Evolutionary conservation across 129 eudicot genomes (phyloP).

Genomic region (Lonicera japonica): DNA sequence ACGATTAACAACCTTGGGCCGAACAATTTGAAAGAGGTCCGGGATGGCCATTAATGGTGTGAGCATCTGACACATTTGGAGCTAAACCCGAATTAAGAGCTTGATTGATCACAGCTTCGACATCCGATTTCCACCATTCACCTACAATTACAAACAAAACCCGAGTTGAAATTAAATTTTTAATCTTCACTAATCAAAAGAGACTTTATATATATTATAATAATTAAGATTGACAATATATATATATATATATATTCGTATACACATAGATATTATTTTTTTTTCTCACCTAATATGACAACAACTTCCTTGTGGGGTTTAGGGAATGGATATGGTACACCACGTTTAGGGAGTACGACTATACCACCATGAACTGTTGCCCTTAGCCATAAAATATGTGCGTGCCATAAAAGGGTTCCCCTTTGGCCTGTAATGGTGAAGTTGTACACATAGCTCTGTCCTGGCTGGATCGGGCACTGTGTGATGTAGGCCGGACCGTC

Average conservation of each 20-base stretch:
- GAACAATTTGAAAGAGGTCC: slow-evolving; percentile 51
- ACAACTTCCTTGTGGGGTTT: slow-evolving; percentile 69
- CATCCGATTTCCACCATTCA: slow-evolving; percentile 92
- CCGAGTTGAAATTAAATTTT: background rate
- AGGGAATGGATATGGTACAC: slow-evolving; percentile 79
- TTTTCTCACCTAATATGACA: slow-evolving; percentile 50
- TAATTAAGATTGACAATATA: background rate
- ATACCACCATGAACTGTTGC: slow-evolving; percentile 80
- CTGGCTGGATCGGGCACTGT: slow-evolving; percentile 76
- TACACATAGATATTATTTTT: background rate
- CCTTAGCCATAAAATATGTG: slow-evolving; percentile 79
- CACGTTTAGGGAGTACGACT: slow-evolving; percentile 61
- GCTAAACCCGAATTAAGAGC: slow-evolving; percentile 75
- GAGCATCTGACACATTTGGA: slow-evolving; percentile 86
- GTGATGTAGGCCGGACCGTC: slow-evolving; percentile 88
- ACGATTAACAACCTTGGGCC: slow-evolving; percentile 41
- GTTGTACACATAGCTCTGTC: slow-evolving; percentile 64
- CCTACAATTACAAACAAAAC: slow-evolving; percentile 27
- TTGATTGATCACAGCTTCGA: slow-evolving; percentile 64
- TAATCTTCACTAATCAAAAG: background rate
- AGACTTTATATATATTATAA: no score
- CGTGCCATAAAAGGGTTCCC: slow-evolving; percentile 83
- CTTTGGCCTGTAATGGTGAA: slow-evolving; percentile 78
- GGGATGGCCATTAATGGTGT: slow-evolving; percentile 76
- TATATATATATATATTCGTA: background rate